phyloP scores from a whole-genome alignment of 768 basidiomycete genomes.

The Tylopilus sp. region DNA sequence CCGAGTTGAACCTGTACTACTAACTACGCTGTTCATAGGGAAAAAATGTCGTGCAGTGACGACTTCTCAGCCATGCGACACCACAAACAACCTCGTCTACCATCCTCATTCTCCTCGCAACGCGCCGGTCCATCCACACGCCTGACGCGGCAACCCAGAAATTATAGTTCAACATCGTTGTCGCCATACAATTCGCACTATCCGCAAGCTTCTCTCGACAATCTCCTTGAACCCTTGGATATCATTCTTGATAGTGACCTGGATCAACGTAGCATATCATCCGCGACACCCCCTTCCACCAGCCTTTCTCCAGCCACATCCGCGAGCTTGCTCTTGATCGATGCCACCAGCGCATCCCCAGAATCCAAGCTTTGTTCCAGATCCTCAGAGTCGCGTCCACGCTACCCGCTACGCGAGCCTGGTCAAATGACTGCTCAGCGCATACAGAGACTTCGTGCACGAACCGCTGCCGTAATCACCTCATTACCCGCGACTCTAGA shows the following conservation, averaged over 20 bases:
- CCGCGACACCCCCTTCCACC: conserved; percentile 21
- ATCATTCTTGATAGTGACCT: conserved; percentile 13
- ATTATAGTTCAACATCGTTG: conserved; percentile 13
- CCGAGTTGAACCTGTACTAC: conserved; percentile 24
- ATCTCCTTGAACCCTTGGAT: conserved; percentile 5
- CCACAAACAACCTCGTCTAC: conserved; percentile 1
- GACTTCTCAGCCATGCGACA: conserved; percentile 6
- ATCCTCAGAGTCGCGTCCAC: conserved; percentile 6
- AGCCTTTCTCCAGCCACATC: conserved; percentile 5
- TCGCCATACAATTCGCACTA: background rate
- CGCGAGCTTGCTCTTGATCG: background rate
- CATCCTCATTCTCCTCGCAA: background rate
- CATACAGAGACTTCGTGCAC: conserved; percentile 24
- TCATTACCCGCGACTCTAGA: conserved; percentile 29
- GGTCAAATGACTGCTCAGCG: conserved; percentile 26
- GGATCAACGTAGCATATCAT: conserved; percentile 21
- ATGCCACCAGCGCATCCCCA: conserved; percentile 9
- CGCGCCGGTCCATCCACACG: conserved; percentile 5
- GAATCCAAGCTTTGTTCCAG: background rate
- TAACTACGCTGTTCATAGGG: conserved; percentile 1
- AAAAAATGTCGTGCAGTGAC: conserved; percentile 19
- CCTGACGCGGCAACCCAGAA: conserved; percentile 1
- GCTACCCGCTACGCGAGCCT: conserved; percentile 18
- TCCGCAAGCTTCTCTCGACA: conserved; percentile 1
- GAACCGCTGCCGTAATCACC: conserved; percentile 25